Base-by-base conservation (phyloP, 805 yeast genomes). In the Metschnikowia sp. region DNA sequence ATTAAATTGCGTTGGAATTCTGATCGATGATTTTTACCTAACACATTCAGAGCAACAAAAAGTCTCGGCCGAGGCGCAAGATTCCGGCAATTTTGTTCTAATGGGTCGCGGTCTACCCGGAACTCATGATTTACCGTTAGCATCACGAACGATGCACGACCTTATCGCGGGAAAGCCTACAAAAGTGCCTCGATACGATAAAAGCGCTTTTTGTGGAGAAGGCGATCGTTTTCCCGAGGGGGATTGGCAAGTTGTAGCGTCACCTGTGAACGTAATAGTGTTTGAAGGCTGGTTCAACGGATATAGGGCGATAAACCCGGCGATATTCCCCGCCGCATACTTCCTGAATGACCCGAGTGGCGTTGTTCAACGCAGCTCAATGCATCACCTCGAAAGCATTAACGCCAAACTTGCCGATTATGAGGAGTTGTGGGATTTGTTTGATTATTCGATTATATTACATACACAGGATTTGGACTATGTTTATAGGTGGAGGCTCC, bases 241-340 rank as follows among this genome's bases (percentile, higher is more conserved):
- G 0, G 51, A 68, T 10, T 81, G 84, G 84, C 55, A 55, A 3
- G 19, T 10, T 2, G 52, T 57, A 22, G 57, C 58, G 0, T 48
- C 50, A 2, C 76, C 78, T 2, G 71, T 81, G 3, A 88, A 86
- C 57, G 76, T 90, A 3, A 75, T 92, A 3, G 64, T 92, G 2
- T 73, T 94, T 36, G 99, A 92, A 66, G 99, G 98, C 4, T 92
- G 99, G 99, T 89, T 91, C 68, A 76, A 82, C 22, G 98, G 98
- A 1, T 92, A 82, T 61, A 52, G 61, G 40, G 61, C 72, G 15
- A 47, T 70, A 13, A 62, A 57, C 19, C 45, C 39, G 3, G 60
- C 57, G 9, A 52, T 54, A 42, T 43, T 71, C 9, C 48, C 58
- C 15, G 11, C 57, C 7, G 52, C 41, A 15, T 62, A 60, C 50